Percentiles rank a stretch among this genome's conserved stretches.
Evolutionary conservation across 2,329 filamentous ascomycete genomes (phyloP).

Genomic region (Neofusicoccum kwambonambiense): DNA sequence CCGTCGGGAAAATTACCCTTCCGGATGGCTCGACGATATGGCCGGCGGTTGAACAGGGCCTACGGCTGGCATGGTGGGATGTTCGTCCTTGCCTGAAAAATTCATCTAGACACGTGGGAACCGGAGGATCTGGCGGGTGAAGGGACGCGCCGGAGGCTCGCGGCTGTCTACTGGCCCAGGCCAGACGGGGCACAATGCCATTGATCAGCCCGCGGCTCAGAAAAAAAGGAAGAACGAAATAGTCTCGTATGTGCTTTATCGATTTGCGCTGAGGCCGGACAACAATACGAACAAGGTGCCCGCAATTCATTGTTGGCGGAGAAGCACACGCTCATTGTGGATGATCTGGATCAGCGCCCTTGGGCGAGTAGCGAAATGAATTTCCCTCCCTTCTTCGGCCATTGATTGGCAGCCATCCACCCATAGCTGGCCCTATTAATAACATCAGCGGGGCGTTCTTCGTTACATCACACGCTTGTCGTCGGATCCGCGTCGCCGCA

Average conservation of each 20-base stretch:
- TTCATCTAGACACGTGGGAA: neutral
- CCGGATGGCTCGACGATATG: conserved; percentile 46
- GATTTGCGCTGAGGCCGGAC: neutral
- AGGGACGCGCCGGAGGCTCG: neutral
- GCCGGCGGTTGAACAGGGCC: conserved; percentile 48
- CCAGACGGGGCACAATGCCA: neutral
- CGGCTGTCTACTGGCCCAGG: neutral
- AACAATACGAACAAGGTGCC: neutral
- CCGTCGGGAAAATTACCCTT: conserved; percentile 54
- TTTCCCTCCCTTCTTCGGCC: neutral
- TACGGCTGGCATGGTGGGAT: conserved; percentile 53
- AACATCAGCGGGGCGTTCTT: neutral
- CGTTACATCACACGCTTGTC: conserved; percentile 3
- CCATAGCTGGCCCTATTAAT: neutral
- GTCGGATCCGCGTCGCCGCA: conserved; percentile 6
- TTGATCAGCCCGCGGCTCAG: neutral
- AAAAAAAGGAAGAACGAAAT: neutral
- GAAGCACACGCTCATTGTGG: neutral
- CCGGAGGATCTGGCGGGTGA: neutral
- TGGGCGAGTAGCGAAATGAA: conserved; percentile 8
- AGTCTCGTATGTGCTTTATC: conserved; percentile 12
- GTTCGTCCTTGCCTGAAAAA: conserved; percentile 34
- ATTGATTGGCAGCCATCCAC: neutral
- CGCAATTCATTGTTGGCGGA: conserved; percentile 2
- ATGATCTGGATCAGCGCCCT: conserved; percentile 13